Evolutionary conservation across 2,329 filamentous ascomycete species (phyloP), one percentile per base, ranked within the genome.

Genomic region (Phialocephala subalpina): DNA sequence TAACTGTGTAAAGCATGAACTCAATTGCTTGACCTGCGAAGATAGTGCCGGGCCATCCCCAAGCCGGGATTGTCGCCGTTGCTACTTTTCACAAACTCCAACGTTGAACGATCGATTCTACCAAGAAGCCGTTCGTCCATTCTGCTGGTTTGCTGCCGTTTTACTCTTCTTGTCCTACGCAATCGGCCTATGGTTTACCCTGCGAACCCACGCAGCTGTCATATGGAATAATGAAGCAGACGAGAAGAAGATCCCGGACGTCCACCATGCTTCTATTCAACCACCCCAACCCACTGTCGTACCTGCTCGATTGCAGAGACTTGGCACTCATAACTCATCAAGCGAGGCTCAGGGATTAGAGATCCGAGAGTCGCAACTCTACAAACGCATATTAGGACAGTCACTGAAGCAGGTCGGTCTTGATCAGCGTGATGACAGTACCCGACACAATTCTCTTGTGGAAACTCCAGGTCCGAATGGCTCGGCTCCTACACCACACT

Each of bases 151-250:
- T 75, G 91, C 93, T 4, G 93, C 96, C 0, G 80, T 90, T 3
- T 85, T 97, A 75, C 83, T 99, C 16, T 98, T 99, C 80, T 82
- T 97, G 33, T 97, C 94, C 0, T 99, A 99, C 77, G 84, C 96
- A 40, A 96, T 98, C 67, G 96, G 96, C 27, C 83, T 99, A 16
- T 93, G 96, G 85, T 99, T 99, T 79, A 99, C 96, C 0, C 86
- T 99, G 22, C 87, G 96, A 69, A 99, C 96, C 0, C 96, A 99
- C 77, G 96, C 96, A 3, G 94, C 97, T 4, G 92, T 97, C 55
- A 99, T 99, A 71, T 99, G 96, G 96, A 96, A 94, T 74, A 91
- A 87, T 9, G 94, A 97, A 68, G 77, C 85, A 2, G 92, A 94
- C 45, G 92, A 94, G 79, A 94, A 93, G 80, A 90, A 88, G 73